Conservation (phyloP, 768 basidiomycete species). For the Kwoniella europaea region DNA sequence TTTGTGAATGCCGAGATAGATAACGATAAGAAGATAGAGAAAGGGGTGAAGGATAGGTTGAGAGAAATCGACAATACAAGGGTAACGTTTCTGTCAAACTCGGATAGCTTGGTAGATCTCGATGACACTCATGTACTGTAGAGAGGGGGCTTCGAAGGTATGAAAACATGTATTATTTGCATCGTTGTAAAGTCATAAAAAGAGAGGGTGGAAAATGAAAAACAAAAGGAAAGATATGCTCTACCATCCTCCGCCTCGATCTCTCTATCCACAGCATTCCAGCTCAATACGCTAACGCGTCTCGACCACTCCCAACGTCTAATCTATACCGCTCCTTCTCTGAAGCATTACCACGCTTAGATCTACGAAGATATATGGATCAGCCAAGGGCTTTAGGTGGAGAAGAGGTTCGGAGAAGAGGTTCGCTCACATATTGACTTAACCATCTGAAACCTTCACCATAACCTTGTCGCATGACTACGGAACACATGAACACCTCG, state of each 20-base stretch:
- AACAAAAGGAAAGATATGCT: constrained; percentile 1
- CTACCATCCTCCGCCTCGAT: neutral
- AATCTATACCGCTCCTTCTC: neutral
- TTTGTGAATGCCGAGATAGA: constrained; percentile 7
- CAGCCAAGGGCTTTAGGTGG: neutral
- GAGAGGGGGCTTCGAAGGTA: too few relatives aligned
- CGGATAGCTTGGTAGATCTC: too few relatives aligned
- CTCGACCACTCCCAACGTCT: too few relatives aligned
- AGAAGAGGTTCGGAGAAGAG: neutral
- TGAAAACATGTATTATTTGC: constrained; percentile 16
- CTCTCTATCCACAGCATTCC: neutral
- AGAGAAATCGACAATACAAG: neutral
- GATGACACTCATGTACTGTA: too few relatives aligned
- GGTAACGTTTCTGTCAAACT: neutral
- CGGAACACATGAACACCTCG: constrained; percentile 99
- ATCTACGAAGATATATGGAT: neutral
- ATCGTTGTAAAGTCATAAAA: constrained; percentile 21
- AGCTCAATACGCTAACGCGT: neutral
- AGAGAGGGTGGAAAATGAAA: neutral
- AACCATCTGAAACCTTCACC: constrained; percentile 99
- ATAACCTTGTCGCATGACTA: constrained; percentile 97
- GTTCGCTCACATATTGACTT: constrained; percentile 83
- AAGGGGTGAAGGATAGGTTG: neutral
- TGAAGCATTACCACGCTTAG: neutral
- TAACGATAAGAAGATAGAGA: neutral